These are phyloP conservation scores for Rutstroemia sp. DNA, from an alignment of 2,329 filamentous ascomycete genomes.

Conservation along the genomic window DNA sequence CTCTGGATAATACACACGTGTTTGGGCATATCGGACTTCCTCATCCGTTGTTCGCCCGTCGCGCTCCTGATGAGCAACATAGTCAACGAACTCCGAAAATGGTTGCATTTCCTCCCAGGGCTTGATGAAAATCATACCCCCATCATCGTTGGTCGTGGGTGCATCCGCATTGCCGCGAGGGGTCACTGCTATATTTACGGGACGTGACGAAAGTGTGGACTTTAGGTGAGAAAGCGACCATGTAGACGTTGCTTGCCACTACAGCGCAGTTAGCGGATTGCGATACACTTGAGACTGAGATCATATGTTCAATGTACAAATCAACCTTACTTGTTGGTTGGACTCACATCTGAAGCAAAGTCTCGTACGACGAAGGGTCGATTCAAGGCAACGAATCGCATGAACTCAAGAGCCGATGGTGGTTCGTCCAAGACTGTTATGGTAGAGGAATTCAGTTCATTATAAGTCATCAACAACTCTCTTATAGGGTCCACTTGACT, in stretches of 20 bases:
- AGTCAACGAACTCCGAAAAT: constrained; percentile 55
- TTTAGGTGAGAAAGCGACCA: constrained; percentile 8
- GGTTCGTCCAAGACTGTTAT: constrained; percentile 56
- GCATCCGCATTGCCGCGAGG: constrained; percentile 42
- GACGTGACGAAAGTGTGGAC: constrained; percentile 4
- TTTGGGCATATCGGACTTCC: constrained; percentile 67
- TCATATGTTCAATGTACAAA: too few relatives aligned
- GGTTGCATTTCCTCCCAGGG: constrained; percentile 59
- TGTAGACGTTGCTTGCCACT: constrained; percentile 9
- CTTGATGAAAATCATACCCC: constrained; percentile 54
- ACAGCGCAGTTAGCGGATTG: background rate
- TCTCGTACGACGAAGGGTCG: constrained; percentile 65
- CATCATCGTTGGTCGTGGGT: constrained; percentile 36
- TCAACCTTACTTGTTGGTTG: too few relatives aligned
- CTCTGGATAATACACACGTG: constrained; percentile 42
- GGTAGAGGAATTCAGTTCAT: constrained; percentile 57
- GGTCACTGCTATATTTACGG: constrained; percentile 8
- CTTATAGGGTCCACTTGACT: constrained; percentile 35
- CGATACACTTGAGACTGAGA: too few relatives aligned
- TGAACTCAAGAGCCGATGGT: constrained; percentile 71
- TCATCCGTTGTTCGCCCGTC: constrained; percentile 18
- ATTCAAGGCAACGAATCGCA: constrained; percentile 68
- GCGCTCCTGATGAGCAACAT: constrained; percentile 51
- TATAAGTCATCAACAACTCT: constrained; percentile 60
- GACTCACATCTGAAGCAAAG: constrained; percentile 40